Evolutionary conservation across 108 stramenopile species (phyloP), one percentile per base, ranked within the genome.

Genomic region (Tribonema minus): DNA sequence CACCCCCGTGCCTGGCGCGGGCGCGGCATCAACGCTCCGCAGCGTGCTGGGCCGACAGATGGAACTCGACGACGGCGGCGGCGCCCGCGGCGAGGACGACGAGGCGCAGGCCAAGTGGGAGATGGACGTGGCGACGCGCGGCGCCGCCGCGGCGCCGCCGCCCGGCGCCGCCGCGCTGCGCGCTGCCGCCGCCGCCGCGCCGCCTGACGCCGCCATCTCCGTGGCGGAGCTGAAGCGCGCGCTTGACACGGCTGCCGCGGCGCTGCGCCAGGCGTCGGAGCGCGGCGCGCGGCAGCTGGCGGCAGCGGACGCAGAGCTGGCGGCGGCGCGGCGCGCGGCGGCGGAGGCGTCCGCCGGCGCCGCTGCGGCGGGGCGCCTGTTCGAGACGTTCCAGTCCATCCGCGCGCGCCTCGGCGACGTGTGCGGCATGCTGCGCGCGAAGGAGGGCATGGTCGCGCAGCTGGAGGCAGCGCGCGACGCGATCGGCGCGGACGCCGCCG

Each of bases 341-440:
- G 20, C 9, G 46, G 46, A 64, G 2, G 32, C 1, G 66, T 7
- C 6, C 27, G 37, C 6, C 0, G 33, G 37, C 3, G 41, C 34
- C 3, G 36, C 1, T 27, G 67, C 3, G 3, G 0, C n/a, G 26
- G 3, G 38, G 12, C 1, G 29, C 1, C 25, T 1, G 2, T 76
- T 67, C 32, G 64, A 29, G 4, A 58, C 64, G 29, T 76, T 76
- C 58, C 74, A 76, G 74, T 27, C 25, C 3, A 66, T 61, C 4
- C 67, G 64, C 2, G 61, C 29, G 3, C 20, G 60, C 25, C 74
- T 76, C n/a, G 64, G 60, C 0, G 74, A 76, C 65, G 60, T 76
- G 31, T 76, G 74, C 27, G 74, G 74, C 64, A 76, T 76, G 74
- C 74, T 76, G 32, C 41, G 74, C 34, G 74, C 64, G 34, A 76